phyloP scores from a whole-genome alignment of 371 early-diverging fungal species.

The Umbelopsis sp. region DNA sequence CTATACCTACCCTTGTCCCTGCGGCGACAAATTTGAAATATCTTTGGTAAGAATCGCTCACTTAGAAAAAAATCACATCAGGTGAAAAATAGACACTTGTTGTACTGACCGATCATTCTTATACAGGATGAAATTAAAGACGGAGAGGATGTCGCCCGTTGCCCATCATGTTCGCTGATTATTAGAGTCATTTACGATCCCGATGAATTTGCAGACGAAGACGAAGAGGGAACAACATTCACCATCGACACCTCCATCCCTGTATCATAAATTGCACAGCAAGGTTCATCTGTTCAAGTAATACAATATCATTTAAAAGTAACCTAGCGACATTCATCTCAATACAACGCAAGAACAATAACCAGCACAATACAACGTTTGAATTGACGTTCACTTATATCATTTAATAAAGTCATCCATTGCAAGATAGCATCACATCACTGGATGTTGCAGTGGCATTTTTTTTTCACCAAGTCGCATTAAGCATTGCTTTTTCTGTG shows the following conservation, averaged over 20 bases:
- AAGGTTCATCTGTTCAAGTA: neutral
- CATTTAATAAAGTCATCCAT: too few relatives aligned
- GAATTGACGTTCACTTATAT: too few relatives aligned
- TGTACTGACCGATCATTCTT: neutral
- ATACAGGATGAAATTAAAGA: constrained; percentile 81
- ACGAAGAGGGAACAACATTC: constrained; percentile 44
- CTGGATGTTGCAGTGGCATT: too few relatives aligned
- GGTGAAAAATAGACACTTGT: neutral
- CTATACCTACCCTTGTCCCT: constrained; percentile 99
- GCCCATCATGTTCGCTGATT: constrained; percentile 96
- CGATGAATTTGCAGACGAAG: constrained; percentile 61
- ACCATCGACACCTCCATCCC: constrained; percentile 38
- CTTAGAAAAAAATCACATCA: neutral
- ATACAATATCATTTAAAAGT: neutral
- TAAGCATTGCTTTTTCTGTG: too few relatives aligned
- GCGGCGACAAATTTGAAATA: constrained; percentile 99
- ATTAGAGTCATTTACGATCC: constrained; percentile 87
- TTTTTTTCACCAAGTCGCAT: too few relatives aligned
- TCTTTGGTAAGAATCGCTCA: constrained; percentile 52
- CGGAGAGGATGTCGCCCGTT: constrained; percentile 94
- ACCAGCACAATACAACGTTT: too few relatives aligned
- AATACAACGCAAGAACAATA: too few relatives aligned
- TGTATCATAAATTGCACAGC: constrained; percentile 28
- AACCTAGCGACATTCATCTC: too few relatives aligned
- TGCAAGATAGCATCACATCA: too few relatives aligned